Evolutionary conservation across 129 eudicot species (phyloP).

Genomic region (Calendula officinalis): DNA sequence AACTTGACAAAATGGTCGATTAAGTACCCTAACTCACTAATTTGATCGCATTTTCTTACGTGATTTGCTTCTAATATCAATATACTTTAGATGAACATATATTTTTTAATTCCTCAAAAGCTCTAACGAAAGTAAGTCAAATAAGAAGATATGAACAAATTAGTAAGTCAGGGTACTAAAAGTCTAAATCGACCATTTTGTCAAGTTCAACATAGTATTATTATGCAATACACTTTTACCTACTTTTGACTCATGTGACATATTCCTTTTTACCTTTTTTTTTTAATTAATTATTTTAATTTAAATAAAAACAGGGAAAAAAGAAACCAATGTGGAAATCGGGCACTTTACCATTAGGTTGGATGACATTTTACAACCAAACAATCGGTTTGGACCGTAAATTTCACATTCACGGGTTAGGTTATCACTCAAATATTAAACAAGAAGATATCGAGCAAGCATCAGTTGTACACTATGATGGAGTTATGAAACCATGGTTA

Average conservation of each 20-base stretch:
- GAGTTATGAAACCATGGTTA: slow-evolving; percentile 94
- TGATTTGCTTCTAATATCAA: too few relatives aligned
- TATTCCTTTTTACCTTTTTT: not conserved
- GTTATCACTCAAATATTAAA: slow-evolving; percentile 52
- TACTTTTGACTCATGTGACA: not conserved
- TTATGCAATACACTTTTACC: too few relatives aligned
- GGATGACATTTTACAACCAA: slow-evolving; percentile 84
- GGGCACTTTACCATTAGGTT: slow-evolving; percentile 89
- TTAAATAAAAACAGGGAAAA: slow-evolving; percentile 51
- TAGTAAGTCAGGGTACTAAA: too few relatives aligned
- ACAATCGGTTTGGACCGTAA: slow-evolving; percentile 53
- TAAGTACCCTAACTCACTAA: too few relatives aligned
- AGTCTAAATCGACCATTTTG: too few relatives aligned
- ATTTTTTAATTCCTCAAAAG: too few relatives aligned
- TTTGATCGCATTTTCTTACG: too few relatives aligned
- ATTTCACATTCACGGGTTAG: slow-evolving; percentile 92
- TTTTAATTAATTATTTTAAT: not conserved
- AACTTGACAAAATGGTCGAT: too few relatives aligned
- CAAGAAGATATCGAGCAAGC: slow-evolving; percentile 61
- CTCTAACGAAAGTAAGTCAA: too few relatives aligned
- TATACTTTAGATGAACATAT: too few relatives aligned
- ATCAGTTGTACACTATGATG: slow-evolving; percentile 85
- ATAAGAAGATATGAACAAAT: too few relatives aligned
- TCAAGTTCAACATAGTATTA: too few relatives aligned
- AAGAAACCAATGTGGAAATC: slow-evolving; percentile 62